Base-by-base conservation (phyloP, 345 rosid species). In the Aquilaria malaccensis region DNA sequence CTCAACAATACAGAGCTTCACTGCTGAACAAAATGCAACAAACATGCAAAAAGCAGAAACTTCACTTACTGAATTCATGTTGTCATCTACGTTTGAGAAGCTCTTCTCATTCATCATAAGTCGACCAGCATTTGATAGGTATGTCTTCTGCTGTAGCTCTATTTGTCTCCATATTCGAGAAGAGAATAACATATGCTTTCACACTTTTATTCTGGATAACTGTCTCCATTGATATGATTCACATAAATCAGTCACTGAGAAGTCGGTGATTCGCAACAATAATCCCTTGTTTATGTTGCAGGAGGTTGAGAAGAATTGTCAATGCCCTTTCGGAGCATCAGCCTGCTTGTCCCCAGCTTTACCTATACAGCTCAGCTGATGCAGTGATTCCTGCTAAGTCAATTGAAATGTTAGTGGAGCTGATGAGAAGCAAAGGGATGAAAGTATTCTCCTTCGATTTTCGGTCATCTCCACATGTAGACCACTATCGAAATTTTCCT, bases 261-360 rank as follows among this genome's bases (percentile, higher is more conserved):
- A 15, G 15, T 15, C 15, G 15, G 15, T 15, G 15, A 15, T 15
- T 15, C 15, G 15, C 15, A 15, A 15, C 43, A 37, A 37, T 59
- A 11, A 33, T 45, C 50, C 43, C 31, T 55, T 62, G 51, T 65
- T 53, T 61, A n/a, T 59, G 9, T 62, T 72, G 74, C 80, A 94
- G 99, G 91, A 86, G 83, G 77, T 59, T 90, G 64, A 74, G 14
- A 30, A 83, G 69, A 58, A 41, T 77, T 2, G 60, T 79, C 7
- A 55, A 71, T 2, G 64, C 60, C 41, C 78, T 90, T 50, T 51
- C 70, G 31, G 75, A 80, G 63, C 69, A 82, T 47, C 86, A 68
- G 61, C 96, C 96, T 59, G 47, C 72, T 13, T 88, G 95, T 61
- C 96, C 96, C 31, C 97, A 86, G 61, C 96, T 90, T 41, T 94